Evolutionary conservation across 306 rosid genomes (phyloP), one percentile per base, ranked within the genome.

Genomic region (Fragaria nilgerrensis): DNA sequence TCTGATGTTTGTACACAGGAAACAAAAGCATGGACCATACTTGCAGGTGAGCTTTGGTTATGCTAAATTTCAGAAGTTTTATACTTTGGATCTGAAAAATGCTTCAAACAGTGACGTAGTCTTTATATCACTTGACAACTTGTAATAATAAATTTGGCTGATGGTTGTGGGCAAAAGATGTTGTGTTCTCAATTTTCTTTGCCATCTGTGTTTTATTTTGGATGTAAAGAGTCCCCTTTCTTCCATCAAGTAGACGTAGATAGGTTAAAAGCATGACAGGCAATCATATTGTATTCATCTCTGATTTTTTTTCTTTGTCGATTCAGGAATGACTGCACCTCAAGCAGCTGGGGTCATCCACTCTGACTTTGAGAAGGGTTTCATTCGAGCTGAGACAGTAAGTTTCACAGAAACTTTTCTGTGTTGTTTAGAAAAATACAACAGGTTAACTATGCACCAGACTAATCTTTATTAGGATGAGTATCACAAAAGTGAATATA

Each of bases 321-420:
- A 80, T 65, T 67, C 78, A 95, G 98, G 98, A 82, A 95, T 95
- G 98, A 92, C 97, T 82, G 98, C 98, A 7, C 98, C 98, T 70
- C 98, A 95, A 86, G 98, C 97, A 76, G 97, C 98, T 86, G 98
- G 98, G 85, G 93, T 87, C 76, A 95, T 95, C 82, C 98, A 95
- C 89, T 89, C 97, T 23, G 98, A 95, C 90, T 95, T 95, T 69
- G 97, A 95, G 96, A 95, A 90, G 86, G 98, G 97, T 74, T 95
- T 95, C 87, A 95, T 95, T 78, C 92, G 97, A 76, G 98, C 98
- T 44, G 97, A 95, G 82, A 95, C 97, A 7, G 97, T 95, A 89
- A 88, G 94, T 53, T 55, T 72, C 70, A 41, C 65, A 2, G 25
- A 72, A 50, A 65, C 49, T 79, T 72, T 73, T 77, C 52, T 17